These are phyloP conservation scores for Albophoma yamanashiensis DNA, from an alignment of 2,329 filamentous ascomycete genomes.

Conservation along the genomic window DNA sequence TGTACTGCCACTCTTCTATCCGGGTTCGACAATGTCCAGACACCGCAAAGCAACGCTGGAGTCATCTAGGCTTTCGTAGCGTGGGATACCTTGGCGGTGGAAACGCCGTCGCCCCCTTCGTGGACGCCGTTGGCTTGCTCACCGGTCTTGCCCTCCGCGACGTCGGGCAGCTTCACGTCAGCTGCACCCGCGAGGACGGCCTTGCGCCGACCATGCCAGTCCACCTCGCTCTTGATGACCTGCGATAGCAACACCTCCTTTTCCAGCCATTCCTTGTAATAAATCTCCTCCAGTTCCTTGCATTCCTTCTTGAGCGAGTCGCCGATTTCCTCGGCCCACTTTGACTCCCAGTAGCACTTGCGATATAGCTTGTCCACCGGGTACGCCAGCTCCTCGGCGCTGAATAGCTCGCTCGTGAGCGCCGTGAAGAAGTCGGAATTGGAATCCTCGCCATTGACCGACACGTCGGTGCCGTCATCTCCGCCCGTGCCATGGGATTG, in stretches of 20 bases:
- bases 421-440: conserved; percentile 48
- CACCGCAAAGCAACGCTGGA: background rate
- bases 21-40: background rate
- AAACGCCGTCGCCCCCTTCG: background rate
- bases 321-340: conserved; percentile 60
- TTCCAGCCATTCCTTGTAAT: conserved; percentile 65
- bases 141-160: conserved; percentile 17
- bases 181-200: conserved; percentile 39
- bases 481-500: conserved; percentile 47
- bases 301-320: conserved; percentile 55
- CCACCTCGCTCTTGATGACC: conserved; percentile 54
- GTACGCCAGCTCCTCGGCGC: conserved; percentile 51
- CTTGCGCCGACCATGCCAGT: conserved; percentile 50
- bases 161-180: conserved; percentile 30
- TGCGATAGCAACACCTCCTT: conserved; percentile 74
- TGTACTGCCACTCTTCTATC: background rate
- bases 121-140: conserved; percentile 12
- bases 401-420: conserved; percentile 50
- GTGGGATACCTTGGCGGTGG: conserved; percentile 3
- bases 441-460: conserved; percentile 42
- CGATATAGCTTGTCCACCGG: conserved; percentile 49
- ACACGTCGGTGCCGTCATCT: conserved; percentile 42
- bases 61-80: background rate
- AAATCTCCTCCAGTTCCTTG: conserved; percentile 52
- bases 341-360: conserved; percentile 59